Evolutionary conservation across 106 monocot genomes (phyloP), one percentile per base, ranked within the genome.

Genomic region (Dendrobium nobile): DNA sequence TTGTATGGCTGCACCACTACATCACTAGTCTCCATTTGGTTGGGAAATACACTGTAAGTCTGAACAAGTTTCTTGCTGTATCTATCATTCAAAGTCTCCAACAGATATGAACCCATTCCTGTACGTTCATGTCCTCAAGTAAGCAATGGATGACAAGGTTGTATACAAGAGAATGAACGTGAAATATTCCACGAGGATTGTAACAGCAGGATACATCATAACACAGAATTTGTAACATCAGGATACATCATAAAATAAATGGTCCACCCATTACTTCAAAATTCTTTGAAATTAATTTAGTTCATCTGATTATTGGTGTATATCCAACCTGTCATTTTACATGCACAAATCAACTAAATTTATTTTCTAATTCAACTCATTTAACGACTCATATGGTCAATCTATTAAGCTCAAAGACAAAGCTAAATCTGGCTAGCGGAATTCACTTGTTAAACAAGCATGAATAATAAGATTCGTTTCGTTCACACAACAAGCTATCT

Each of bases 1-100:
- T 99, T 99, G 80, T 99, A 99, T 26, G 99, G 99, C 77, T 99
- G 99, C 42, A 99, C 99, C 19, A 99, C 99, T 40, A 95, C 95
- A 82, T 99, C 97, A 86, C 94, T 94, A 9, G 94, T 92, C 83
- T 97, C 99, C 88, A 91, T 95, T 82, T 99, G 95, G 77, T 99
- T 99, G 19, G 99, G 99, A 83, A 99, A 99, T 0, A 99, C 99
- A 88, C 93, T 93, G 42, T 99, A 99, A 44, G 99, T 99, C 85
- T 99, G 99, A 10, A 99, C 93, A 81, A 95, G 91, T 61, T 99
- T 99, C 82, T 99, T 99, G 84, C 91, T 91, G 82, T 99, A 99
- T 24, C 95, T 89, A 6, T 99, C 99, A 90, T 99, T 99, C 47
- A 99, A 79, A 77, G 99, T 95, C 82, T 99, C 99, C 79, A 99